These are phyloP conservation scores for Tylopilus felleus DNA, from an alignment of 768 basidiomycete genomes.

Conservation along the genomic window DNA sequence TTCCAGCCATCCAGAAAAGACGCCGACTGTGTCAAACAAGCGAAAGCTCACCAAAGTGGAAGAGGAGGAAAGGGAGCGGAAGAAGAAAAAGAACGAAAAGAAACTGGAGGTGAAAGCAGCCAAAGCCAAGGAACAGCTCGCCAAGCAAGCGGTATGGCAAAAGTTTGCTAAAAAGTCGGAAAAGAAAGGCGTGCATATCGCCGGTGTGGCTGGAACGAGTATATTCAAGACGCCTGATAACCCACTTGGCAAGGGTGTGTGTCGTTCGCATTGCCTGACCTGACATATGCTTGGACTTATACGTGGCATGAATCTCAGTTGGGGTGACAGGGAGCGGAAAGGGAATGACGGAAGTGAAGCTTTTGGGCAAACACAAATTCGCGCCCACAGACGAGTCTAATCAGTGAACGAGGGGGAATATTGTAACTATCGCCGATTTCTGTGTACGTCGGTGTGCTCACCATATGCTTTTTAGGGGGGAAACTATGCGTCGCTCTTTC, in stretches of 20 bases:
- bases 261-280: conserved; percentile 19
- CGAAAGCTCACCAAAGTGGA: conserved; percentile 76
- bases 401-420: conserved; percentile 20
- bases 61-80: conserved; percentile 83
- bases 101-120: conserved; percentile 78
- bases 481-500: conserved; percentile 17
- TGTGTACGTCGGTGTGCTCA: conserved; percentile 9
- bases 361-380: conserved; percentile 76
- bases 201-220: conserved; percentile 82
- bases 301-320: conserved; percentile 42
- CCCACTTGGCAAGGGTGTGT: conserved; percentile 76
- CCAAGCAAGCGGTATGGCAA: conserved; percentile 87
- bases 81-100: conserved; percentile 96
- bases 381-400: conserved; percentile 43
- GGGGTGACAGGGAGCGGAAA: conserved; percentile 91
- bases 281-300: conserved; percentile 11
- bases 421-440: conserved; percentile 1
- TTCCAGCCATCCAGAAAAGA: conserved; percentile 46
- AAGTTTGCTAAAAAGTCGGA: conserved; percentile 94
- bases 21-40: conserved; percentile 49
- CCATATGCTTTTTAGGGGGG: conserved; percentile 6
- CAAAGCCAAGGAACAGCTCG: conserved; percentile 84
- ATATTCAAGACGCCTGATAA: conserved; percentile 96
- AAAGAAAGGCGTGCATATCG: conserved; percentile 89
- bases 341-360: conserved; percentile 78